Evolutionary conservation across 2,329 filamentous ascomycete genomes (phyloP), one percentile per base, ranked within the genome.

Genomic region (Trichoderma brevicompactum): DNA sequence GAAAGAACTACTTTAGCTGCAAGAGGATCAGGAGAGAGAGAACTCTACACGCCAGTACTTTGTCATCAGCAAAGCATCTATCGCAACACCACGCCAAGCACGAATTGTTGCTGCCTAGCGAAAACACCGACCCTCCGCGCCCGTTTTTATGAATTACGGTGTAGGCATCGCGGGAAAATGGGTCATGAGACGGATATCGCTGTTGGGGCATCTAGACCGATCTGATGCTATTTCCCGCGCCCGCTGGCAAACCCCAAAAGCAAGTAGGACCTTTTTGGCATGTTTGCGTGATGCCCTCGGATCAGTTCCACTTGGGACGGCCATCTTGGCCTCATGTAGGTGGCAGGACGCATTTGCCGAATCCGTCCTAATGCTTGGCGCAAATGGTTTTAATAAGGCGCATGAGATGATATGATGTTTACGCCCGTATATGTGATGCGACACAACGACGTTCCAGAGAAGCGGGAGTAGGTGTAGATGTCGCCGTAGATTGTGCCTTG

Each of bases 1-100:
- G 7, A 38, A 5, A 36, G 7, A 3, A n/a, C 28, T 28, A 28
- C 23, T 28, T 48, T 40, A 17, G 44, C 13, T 19, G 34, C 34
- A n/a, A 17, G 36, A 50, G 19, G 36, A 32, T 32, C 44, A 50
- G 56, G 44, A 32, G 44, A 40, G 44, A 32, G 34, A 28, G 13
- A 40, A 12, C 17, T 43, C 40, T 19, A 38, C 40, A 36, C 9
- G 38, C 13, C 36, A 15, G 19, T 50, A 9, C 17, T 40, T 48
- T 32, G 44, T 41, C 44, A 60, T 60, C 36, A 12, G 43, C 56
- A 38, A 17, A 48, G 52, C 48, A 34, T 34, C 48, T 7, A 50
- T 7, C 7, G 48, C 46, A 60, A 60, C 44, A 60, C 44, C 44
- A 60, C 44, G 44, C 56, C 44, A 34, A 32, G 56, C 7, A 28